Conservation (phyloP, 495 filamentous ascomycete genomes). For the Cladorrhinum samala region DNA sequence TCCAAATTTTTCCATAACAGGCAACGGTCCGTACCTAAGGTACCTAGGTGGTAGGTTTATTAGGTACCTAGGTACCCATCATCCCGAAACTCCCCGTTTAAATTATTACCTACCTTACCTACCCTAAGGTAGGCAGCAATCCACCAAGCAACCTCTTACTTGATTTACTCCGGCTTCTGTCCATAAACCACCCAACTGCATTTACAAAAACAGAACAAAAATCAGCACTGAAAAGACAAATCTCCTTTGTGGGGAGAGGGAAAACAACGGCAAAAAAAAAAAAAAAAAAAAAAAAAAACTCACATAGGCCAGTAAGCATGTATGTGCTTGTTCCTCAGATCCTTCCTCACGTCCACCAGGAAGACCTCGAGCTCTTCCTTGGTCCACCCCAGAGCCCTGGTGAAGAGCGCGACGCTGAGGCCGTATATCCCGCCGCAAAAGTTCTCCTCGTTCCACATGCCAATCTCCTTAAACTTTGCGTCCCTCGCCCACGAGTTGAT, state of each 20-base stretch:
- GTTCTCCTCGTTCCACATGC: conserved; percentile 7
- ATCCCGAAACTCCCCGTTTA: too few relatives aligned
- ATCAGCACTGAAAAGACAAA: not conserved
- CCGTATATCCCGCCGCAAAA: conserved; percentile 33
- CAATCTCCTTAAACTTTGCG: conserved; percentile 9
- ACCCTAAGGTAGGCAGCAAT: too few relatives aligned
- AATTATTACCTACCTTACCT: too few relatives aligned
- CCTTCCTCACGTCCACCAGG: conserved; percentile 49
- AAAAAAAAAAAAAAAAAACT: not conserved
- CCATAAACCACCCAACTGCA: conserved; percentile 4
- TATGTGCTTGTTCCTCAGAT: conserved; percentile 36
- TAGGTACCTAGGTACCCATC: too few relatives aligned
- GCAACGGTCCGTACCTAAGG: too few relatives aligned
- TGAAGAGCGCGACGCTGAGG: conserved; percentile 40
- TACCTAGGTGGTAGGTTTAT: too few relatives aligned
- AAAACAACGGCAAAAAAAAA: not conserved
- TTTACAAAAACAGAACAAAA: not conserved
- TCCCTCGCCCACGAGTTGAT: conserved; percentile 10
- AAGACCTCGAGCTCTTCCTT: conserved; percentile 49
- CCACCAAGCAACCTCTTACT: too few relatives aligned
- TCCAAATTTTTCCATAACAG: too few relatives aligned
- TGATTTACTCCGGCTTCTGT: conserved; percentile 5
- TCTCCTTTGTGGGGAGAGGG: conserved; percentile 8
- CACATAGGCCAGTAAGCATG: conserved; percentile 17
- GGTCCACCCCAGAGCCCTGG: conserved; percentile 51